A percentile compares a stretch with the other conserved stretches of the same genome.
Evolutionary conservation across 2,329 filamentous ascomycete genomes (phyloP).

Genomic region (Diaporthe velutina): DNA sequence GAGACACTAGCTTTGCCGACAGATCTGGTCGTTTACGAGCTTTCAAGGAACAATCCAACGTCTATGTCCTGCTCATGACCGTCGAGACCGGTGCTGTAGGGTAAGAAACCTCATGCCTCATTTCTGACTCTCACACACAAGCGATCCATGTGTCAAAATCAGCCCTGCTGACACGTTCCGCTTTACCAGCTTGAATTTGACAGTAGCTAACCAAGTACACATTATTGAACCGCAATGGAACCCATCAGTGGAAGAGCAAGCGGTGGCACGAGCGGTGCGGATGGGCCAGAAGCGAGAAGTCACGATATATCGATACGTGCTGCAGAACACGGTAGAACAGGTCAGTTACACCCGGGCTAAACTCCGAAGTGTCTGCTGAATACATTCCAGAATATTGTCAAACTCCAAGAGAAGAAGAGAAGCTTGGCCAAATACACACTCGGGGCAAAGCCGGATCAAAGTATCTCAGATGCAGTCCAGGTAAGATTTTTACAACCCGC

Average conservation of each 20-base stretch:
- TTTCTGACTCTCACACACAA: not conserved
- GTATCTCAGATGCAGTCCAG: conserved; percentile 5
- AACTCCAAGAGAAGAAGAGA: conserved; percentile 21
- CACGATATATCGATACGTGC: conserved; percentile 58
- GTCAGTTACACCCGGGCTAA: conserved; percentile 45
- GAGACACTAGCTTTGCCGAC: conserved; percentile 51
- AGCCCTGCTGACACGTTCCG: not conserved
- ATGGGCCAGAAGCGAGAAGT: conserved; percentile 60
- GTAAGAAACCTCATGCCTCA: conserved; percentile 44
- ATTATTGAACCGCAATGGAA: conserved; percentile 69
- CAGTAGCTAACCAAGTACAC: conserved; percentile 61
- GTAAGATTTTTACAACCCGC: not conserved
- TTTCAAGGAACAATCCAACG: conserved; percentile 48
- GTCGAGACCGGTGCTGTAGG: conserved; percentile 65
- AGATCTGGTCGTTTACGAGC: conserved; percentile 54
- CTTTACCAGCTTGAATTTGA: conserved; percentile 57
- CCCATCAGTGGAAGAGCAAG: conserved; percentile 64
- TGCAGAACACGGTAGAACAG: conserved; percentile 57
- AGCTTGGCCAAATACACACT: not conserved
- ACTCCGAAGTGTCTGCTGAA: not conserved
- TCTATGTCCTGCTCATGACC: conserved; percentile 64
- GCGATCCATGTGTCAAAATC: not conserved
- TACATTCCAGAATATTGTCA: not conserved
- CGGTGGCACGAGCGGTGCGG: conserved; percentile 61
- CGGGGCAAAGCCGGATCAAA: not conserved